phyloP scores from a whole-genome alignment of 2,329 filamentous ascomycete genomes.

The Colletotrichum horii region DNA sequence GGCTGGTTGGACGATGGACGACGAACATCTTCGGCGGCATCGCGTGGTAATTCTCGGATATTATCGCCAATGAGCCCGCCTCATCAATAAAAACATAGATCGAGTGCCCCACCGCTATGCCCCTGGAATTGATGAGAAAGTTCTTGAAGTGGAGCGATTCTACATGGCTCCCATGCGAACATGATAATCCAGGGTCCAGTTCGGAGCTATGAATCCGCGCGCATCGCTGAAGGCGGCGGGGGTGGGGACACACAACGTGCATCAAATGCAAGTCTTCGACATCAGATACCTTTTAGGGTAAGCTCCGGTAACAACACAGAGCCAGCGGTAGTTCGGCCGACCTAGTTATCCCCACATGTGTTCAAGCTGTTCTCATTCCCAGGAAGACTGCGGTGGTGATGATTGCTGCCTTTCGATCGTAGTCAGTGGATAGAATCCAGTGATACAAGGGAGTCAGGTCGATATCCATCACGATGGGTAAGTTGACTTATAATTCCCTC shows the following conservation, averaged over 20 bases:
- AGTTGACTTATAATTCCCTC: neutral
- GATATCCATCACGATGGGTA: neutral
- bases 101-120: neutral
- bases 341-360: neutral
- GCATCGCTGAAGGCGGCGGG: neutral
- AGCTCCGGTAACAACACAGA: neutral
- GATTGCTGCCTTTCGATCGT: neutral
- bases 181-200: neutral
- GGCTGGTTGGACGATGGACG: neutral
- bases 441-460: neutral
- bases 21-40: neutral
- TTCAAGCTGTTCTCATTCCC: neutral
- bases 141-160: neutral
- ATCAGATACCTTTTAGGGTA: neutral
- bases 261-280: neutral
- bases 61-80: neutral
- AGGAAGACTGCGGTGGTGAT: neutral
- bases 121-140: neutral
- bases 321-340: neutral
- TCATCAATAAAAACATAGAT: neutral
- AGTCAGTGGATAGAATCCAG: neutral
- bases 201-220: neutral
- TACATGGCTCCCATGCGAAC: neutral
- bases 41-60: neutral
- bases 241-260: neutral